A percentile compares a stretch with the other conserved stretches of the same genome.
Conservation (phyloP, 768 basidiomycete species). For the Pleurotus tuoliensis region DNA sequence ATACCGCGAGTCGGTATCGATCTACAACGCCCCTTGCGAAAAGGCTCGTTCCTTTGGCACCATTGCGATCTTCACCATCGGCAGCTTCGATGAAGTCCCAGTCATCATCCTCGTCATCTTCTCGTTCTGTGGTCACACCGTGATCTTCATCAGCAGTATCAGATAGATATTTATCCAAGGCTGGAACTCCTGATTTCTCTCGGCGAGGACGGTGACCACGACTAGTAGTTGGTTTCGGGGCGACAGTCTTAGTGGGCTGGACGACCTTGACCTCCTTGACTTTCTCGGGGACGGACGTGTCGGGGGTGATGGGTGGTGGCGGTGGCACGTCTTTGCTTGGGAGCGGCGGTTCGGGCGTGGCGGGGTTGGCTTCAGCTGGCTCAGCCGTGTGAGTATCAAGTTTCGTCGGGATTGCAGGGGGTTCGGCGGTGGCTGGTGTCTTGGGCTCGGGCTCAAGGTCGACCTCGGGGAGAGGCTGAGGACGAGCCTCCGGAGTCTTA, state of each 20-base stretch:
- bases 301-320: not conserved
- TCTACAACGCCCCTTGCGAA: slow-evolving; percentile 93
- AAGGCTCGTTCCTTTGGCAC: slow-evolving; percentile 72
- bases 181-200: slow-evolving; percentile 81
- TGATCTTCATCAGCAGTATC: slow-evolving; percentile 50
- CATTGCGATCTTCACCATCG: slow-evolving; percentile 81
- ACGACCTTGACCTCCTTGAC: slow-evolving; percentile 21
- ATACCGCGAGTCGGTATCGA: slow-evolving; percentile 79
- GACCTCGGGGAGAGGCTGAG: slow-evolving; percentile 25
- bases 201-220: slow-evolving; percentile 42
- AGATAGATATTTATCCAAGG: slow-evolving; percentile 69
- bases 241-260: slow-evolving; percentile 18
- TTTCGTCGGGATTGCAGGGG: slow-evolving; percentile 15
- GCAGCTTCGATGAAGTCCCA: slow-evolving; percentile 88
- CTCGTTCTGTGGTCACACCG: slow-evolving; percentile 36
- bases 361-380: not conserved
- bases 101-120: slow-evolving; percentile 74
- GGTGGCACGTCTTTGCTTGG: not conserved
- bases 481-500: slow-evolving; percentile 73
- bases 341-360: not conserved
- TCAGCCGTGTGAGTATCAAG: not conserved
- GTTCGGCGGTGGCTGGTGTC: slow-evolving; percentile 3
- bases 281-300: slow-evolving; percentile 22
- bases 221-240: slow-evolving; percentile 16
- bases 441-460: slow-evolving; percentile 2